A percentile compares a stretch with the other conserved stretches of the same genome.
These are phyloP conservation scores for Amoebophrya sp. DNA, from an alignment of 169 alveolate species.

Conservation along the genomic window DNA sequence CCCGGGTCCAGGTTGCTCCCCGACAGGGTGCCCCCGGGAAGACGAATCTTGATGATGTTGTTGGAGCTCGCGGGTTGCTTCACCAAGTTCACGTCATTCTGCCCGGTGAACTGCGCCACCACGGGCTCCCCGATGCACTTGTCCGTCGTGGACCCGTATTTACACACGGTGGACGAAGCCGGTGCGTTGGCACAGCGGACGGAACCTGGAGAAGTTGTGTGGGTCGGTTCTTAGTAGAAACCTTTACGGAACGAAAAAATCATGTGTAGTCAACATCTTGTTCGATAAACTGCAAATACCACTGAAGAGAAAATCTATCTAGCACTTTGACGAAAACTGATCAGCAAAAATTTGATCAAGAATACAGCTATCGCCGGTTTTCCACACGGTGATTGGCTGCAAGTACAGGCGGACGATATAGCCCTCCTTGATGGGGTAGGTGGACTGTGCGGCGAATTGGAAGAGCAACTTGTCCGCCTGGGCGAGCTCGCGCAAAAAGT, in stretches of 20 bases:
- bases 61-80: neutral
- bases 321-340: too few species aligned
- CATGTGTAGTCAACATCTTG: too few species aligned
- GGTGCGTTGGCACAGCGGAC: neutral
- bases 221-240: too few species aligned
- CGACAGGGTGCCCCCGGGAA: too few species aligned
- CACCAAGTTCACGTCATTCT: neutral
- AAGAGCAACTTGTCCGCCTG: constrained; percentile 1
- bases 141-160: neutral
- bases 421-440: neutral
- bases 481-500: neutral
- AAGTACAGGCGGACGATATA: neutral
- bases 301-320: too few species aligned
- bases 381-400: constrained; percentile 27
- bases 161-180: neutral
- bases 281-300: too few species aligned
- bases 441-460: neutral
- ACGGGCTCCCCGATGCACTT: constrained; percentile 27
- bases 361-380: constrained; percentile 7
- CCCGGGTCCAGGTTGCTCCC: too few species aligned
- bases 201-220: neutral
- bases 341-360: too few species aligned
- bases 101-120: neutral
- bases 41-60: constrained; percentile 18
- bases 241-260: too few species aligned